Evolutionary conservation across 208 protist species (phyloP).

Genomic region (Wallacemonas sp.): DNA sequence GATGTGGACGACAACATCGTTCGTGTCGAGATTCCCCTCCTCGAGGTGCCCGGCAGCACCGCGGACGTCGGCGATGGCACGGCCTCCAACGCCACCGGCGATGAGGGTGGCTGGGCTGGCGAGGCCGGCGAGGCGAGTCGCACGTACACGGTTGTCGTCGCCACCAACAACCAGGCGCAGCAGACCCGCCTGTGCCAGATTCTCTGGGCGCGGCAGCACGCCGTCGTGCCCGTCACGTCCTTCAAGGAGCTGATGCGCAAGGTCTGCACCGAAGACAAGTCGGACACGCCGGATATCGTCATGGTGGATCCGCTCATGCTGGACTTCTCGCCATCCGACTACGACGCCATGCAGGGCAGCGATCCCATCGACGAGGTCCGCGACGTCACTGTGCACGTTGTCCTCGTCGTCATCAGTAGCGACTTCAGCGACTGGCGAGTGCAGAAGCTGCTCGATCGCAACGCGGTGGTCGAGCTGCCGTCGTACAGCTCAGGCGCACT

Average conservation of each 20-base stretch:
- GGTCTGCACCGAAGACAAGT: slow-evolving; percentile 31
- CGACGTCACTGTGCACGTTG: slow-evolving; percentile 42
- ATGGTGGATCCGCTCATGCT: slow-evolving; percentile 80
- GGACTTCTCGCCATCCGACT: slow-evolving; percentile 62
- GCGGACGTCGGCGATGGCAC: slow-evolving; percentile 33
- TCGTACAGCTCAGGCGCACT: slow-evolving; percentile 68
- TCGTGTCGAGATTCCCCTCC: slow-evolving; percentile 72
- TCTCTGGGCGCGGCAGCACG: slow-evolving; percentile 82
- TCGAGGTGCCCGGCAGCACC: slow-evolving; percentile 59
- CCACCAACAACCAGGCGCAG: slow-evolving; percentile 65
- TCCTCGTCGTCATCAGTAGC: slow-evolving; percentile 69
- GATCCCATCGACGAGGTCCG: slow-evolving; percentile 66
- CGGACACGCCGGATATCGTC: slow-evolving; percentile 65
- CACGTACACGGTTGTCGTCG: slow-evolving; percentile 75
- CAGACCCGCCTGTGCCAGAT: slow-evolving; percentile 72
- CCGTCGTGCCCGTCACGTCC: slow-evolving; percentile 78
- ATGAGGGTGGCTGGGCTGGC: background rate
- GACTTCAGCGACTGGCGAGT: slow-evolving; percentile 85
- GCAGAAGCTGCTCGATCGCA: slow-evolving; percentile 73
- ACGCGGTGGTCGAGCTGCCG: slow-evolving; percentile 80
- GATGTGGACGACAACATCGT: slow-evolving; percentile 57
- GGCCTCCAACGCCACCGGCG: slow-evolving; percentile 10
- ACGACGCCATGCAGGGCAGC: slow-evolving; percentile 39
- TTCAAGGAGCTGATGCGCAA: slow-evolving; percentile 72
- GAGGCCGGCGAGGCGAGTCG: slow-evolving; percentile 16